Evolutionary conservation across 202 grass and related monocot species (phyloP), one percentile per base, ranked within the genome.

Genomic region (Cymbopogon flexuosus): DNA sequence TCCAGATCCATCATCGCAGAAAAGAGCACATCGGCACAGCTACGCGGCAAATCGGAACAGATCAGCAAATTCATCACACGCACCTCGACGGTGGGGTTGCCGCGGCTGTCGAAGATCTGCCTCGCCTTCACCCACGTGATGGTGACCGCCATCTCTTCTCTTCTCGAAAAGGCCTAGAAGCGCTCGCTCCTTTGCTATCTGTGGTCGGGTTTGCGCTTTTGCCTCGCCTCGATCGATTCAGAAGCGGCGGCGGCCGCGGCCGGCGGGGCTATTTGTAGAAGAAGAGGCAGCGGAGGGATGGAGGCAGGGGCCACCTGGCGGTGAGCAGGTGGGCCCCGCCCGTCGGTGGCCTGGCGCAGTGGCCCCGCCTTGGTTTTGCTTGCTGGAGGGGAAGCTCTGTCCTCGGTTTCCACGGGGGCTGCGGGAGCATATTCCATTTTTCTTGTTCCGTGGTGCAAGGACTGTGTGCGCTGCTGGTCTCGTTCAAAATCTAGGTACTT

Each of bases 81-180:
- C 70, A 97, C 93, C 91, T 97, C 91, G 37, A 97, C 94, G 37
- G 91, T 97, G 68, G 91, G 94, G 78, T 97, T 97, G 49, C 94
- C 94, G 62, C 94, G 94, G 91, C 94, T 97, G 84, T 97, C 94
- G 60, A 97, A 90, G 91, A 97, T 97, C 81, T 97, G 91, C 65
- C 94, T 81, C 58, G 91, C 94, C 85, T 90, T 97, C 85, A 94
- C 82, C 5, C 65, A 85, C 29, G 62, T 34, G 82, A 94, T 92
- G 40, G 78, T 87, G 59, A 43, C 78, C 86, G 84, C 84, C 91
- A 81, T 79, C 62, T 42, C 37, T 8, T 41, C 49, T n/a, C 16
- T 11, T 5, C 5, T 58, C 41, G 11, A 1, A 51, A 18, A n/a
- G 16, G 3, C 58, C 58, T 62, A 14, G 19, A 37, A 21, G 24